A percentile compares a stretch with the other conserved stretches of the same genome.
Evolutionary conservation across 2,329 filamentous ascomycete genomes (phyloP).

Genomic region (Fusarium sororula): DNA sequence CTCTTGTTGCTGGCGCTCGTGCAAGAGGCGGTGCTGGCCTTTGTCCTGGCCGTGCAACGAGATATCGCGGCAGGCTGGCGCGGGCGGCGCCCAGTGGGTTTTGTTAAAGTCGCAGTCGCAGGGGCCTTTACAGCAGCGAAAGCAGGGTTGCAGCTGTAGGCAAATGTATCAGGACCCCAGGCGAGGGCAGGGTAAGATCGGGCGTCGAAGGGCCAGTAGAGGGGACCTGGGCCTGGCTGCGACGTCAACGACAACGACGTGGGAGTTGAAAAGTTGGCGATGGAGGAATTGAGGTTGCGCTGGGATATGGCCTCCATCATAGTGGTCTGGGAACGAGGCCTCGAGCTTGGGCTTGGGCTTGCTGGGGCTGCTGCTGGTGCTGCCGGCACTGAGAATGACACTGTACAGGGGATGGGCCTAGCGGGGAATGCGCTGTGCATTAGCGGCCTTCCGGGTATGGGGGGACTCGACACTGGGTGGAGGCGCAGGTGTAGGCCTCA

Average conservation of each 20-base stretch:
- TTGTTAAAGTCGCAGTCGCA: conserved; percentile 28
- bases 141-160: conserved; percentile 21
- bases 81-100: conserved; percentile 36
- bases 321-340: conserved; percentile 9
- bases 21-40: conserved; percentile 24
- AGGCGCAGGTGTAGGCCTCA: conserved; percentile 20
- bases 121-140: conserved; percentile 20
- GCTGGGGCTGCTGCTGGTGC: not conserved
- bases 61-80: conserved; percentile 38
- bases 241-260: conserved; percentile 15
- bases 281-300: conserved; percentile 40
- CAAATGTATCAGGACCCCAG: conserved; percentile 33
- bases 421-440: conserved; percentile 39
- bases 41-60: conserved; percentile 23
- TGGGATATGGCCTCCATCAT: conserved; percentile 41
- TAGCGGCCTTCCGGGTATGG: conserved; percentile 27
- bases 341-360: not conserved
- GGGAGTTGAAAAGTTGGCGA: conserved; percentile 36
- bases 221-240: conserved; percentile 8
- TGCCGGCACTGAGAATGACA: conserved; percentile 23
- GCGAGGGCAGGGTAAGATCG: conserved; percentile 25
- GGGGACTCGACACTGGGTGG: conserved; percentile 16
- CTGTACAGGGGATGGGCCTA: conserved; percentile 32
- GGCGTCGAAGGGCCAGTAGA: conserved; percentile 35
- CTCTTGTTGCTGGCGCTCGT: conserved; percentile 13